Evolutionary conservation across 768 basidiomycete species (phyloP), one percentile per base, ranked within the genome.

Genomic region (Roridomyces roridus): DNA sequence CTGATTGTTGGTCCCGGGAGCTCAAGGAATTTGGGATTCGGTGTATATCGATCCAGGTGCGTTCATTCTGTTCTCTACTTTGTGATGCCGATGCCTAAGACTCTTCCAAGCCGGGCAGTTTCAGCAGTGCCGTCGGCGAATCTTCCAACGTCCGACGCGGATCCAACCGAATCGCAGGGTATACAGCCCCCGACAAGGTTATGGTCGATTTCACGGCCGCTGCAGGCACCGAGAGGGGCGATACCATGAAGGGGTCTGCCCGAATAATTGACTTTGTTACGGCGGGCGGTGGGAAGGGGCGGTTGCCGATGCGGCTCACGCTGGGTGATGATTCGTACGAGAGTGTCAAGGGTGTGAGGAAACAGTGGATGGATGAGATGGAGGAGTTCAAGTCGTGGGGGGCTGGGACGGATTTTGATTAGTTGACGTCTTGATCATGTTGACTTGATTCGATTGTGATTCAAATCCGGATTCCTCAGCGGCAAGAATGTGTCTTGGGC

Each of bases 31-130:
- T 60, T 29, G 25, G 31, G 24, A 42, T 63, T 34, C 47, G 43
- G 42, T 59, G 44, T n/a, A 51, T 60, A 14, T 68, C 54, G 3
- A 48, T 70, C 14, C 60, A 63, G 43, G 45, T 66, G n/a, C 11
- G 42, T 15, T 4, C 14, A 5, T 31, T 31, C 29, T 31, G 17
- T 9, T 34, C 8, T 20, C 17, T 6, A 26, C 25, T 2, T n/a
- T n/a, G 24, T 2, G 24, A 21, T 26, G 17, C 36, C 6, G 21
- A 18, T 17, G 20, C 55, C 25, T n/a, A n/a, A n/a, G n/a, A n/a
- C n/a, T n/a, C n/a, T n/a, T n/a, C n/a, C n/a, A 53, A 66, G 57
- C 69, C 67, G 9, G 69, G 66, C 3, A 56, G 51, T 35, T 67
- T 68, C 62, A 62, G 65, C 40, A 70, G 66, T 5, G 14, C 57